These are phyloP conservation scores for Microcyclospora tardicrescens DNA, from an alignment of 2,329 filamentous ascomycete species.

Conservation along the genomic window DNA sequence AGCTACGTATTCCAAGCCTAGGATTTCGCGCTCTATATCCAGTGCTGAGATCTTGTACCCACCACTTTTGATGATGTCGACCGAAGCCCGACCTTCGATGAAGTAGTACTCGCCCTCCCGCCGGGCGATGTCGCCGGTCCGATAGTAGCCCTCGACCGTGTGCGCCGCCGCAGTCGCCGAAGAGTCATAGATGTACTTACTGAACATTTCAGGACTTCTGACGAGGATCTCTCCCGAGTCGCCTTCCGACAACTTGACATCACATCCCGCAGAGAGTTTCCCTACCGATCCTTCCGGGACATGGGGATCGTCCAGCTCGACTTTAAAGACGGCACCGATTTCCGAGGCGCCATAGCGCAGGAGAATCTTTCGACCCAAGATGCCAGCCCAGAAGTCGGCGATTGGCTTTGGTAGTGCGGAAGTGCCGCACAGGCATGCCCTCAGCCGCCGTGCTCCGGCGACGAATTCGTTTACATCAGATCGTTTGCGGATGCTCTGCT, in stretches of 20 bases:
- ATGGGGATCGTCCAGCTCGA: constrained; percentile 27
- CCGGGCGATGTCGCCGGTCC: constrained; percentile 24
- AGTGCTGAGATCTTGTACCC: constrained; percentile 44
- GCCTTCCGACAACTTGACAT: constrained; percentile 32
- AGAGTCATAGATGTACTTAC: constrained; percentile 20
- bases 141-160: constrained; percentile 20
- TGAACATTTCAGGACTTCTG: constrained; percentile 24
- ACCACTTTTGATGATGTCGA: constrained; percentile 44
- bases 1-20: constrained; percentile 35
- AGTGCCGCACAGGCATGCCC: constrained; percentile 34
- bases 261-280: constrained; percentile 34
- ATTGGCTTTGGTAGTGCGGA: constrained; percentile 38
- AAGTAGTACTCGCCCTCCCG: constrained; percentile 35
- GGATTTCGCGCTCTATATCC: constrained; percentile 42
- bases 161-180: constrained; percentile 19
- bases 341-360: constrained; percentile 40
- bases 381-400: constrained; percentile 37
- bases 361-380: constrained; percentile 32
- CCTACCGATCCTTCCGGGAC: constrained; percentile 34
- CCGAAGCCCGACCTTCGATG: constrained; percentile 39
- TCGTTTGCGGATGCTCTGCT: constrained; percentile 22
- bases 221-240: constrained; percentile 35
- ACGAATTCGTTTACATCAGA: constrained; percentile 27
- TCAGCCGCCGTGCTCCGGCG: constrained; percentile 28
- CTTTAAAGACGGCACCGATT: constrained; percentile 37